Base-by-base conservation (phyloP, 495 filamentous ascomycete genomes). In the Tetracladium setigerum region DNA sequence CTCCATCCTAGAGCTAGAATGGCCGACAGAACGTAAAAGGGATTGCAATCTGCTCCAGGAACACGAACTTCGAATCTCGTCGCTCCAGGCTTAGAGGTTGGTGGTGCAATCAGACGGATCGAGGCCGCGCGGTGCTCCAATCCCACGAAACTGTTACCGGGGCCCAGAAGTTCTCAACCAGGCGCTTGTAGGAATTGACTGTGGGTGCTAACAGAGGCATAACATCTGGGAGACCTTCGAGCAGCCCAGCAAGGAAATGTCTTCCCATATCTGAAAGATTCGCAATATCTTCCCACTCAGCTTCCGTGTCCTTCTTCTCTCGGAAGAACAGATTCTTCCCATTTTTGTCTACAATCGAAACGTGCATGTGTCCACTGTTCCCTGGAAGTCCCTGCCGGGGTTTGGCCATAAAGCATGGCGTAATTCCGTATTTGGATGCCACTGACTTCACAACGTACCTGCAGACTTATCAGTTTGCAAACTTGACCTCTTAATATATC, bases 331-430 rank as follows among this genome's bases (percentile, higher is more conserved):
- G 76, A 54, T 97, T 97, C 55, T 81, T 83, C 36, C 80, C 78
- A 15, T 71, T 60, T 33, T 74, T 69, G 54, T 86, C 82, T 11
- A 87, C 79, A 27, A 94, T 60, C 0, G 89, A 95, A 49, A 97
- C 60, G 60, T 98, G 92, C 77, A 95, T 92, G 64, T 98, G 92
- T 1, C 92, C 92, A 37, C 82, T 88, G 62, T 95, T 96, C 8
- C 92, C 92, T 0, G 92, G 92, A 0, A 97, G 67, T 0, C 88
- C 88, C 56, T 92, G 77, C 37, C 83, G 78, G 4, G 92, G 92
- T 62, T 97, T 98, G n/a, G 92, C 92, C 92, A 98, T 98, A 69
- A 98, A 98, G 61, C 87, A 91, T 1, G 92, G 92, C 0, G 87
- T 95, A 57, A 97, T 95, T 37, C 87, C 89, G 64, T 86, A 83